phyloP scores from a whole-genome alignment of 768 basidiomycete genomes.

The Mycena metata region DNA sequence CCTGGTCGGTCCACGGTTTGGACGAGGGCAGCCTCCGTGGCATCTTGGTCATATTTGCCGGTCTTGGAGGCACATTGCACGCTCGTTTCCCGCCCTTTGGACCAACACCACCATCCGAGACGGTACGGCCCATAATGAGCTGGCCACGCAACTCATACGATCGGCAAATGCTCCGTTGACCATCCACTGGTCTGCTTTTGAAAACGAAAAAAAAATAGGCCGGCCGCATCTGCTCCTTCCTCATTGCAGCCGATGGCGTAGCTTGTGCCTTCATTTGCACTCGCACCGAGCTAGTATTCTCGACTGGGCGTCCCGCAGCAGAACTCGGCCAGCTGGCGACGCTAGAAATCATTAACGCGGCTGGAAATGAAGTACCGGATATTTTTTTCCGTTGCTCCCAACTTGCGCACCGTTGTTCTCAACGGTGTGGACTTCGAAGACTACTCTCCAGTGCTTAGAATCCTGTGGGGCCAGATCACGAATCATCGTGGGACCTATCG shows the following conservation, averaged over 20 bases:
- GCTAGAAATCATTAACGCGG: too few relatives aligned
- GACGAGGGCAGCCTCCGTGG: not conserved
- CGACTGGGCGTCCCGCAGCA: too few relatives aligned
- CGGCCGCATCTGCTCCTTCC: not conserved
- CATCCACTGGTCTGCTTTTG: not conserved
- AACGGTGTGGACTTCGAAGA: too few relatives aligned
- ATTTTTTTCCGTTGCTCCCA: too few relatives aligned
- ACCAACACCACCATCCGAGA: not conserved
- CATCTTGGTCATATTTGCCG: not conserved
- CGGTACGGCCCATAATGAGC: not conserved
- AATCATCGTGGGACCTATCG: too few relatives aligned
- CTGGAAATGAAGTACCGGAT: too few relatives aligned
- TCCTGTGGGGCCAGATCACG: too few relatives aligned
- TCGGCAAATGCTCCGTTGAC: not conserved
- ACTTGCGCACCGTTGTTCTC: too few relatives aligned
- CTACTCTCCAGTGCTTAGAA: too few relatives aligned
- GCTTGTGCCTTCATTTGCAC: not conserved
- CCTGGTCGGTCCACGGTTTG: not conserved
- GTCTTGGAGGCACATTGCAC: not conserved
- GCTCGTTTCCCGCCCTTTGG: not conserved
- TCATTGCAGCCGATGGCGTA: not conserved
- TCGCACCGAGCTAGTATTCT: too few relatives aligned
- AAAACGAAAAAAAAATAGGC: not conserved
- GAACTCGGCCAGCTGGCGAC: too few relatives aligned
- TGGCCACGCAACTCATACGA: constrained; percentile 7